Evolutionary conservation across 1,284 basidiomycete genomes (phyloP).

Genomic region (Ceratobasidium theobromae): DNA sequence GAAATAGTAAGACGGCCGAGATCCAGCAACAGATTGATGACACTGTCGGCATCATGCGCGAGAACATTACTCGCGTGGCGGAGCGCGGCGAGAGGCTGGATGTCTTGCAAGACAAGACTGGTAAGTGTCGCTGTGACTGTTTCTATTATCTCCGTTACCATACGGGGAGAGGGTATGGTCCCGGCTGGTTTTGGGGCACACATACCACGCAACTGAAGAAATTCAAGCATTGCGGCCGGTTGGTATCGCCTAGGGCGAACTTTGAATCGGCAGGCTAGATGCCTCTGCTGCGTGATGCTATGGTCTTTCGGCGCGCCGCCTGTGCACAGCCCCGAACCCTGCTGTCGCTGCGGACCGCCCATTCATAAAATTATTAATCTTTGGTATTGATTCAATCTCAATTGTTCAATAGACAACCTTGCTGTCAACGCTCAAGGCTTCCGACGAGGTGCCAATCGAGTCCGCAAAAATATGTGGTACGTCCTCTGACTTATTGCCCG

Average conservation of each 20-base stretch:
- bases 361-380: neutral
- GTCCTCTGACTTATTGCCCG: conserved; percentile 41
- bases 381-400: neutral
- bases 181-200: neutral
- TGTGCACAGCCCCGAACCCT: conserved; percentile 5
- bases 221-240: neutral
- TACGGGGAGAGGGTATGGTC: neutral
- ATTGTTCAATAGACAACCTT: conserved; percentile 71
- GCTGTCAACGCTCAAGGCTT: conserved; percentile 99
- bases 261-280: neutral
- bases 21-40: conserved; percentile 95
- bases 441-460: conserved; percentile 93
- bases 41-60: conserved; percentile 95
- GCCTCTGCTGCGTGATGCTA: neutral
- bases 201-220: neutral
- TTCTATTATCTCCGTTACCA: conserved; percentile 9
- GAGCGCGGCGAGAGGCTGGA: conserved; percentile 95
- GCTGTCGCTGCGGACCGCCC: neutral
- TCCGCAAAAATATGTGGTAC: conserved; percentile 95
- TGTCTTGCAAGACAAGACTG: conserved; percentile 96
- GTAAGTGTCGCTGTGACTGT: conserved; percentile 52
- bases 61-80: conserved; percentile 95
- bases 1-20: conserved; percentile 82
- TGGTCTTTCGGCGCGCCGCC: conserved; percentile 19
- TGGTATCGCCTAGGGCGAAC: neutral